These are phyloP conservation scores for Fraxinus floribunda DNA, from an alignment of 305 asterid genomes.

Conservation along the genomic window DNA sequence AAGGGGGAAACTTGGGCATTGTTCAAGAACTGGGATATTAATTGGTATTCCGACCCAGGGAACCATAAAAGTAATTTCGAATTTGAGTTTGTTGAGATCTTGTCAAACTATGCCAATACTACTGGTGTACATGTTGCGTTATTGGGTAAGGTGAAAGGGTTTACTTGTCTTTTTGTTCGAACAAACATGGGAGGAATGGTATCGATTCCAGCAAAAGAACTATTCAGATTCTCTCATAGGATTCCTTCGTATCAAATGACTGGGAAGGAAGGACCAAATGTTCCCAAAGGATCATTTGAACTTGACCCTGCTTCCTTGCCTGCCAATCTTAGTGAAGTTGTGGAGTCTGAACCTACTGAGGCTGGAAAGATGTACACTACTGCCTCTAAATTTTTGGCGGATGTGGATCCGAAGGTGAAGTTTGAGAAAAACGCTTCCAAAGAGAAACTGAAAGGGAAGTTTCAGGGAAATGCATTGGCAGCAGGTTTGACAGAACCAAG, in stretches of 20 bases:
- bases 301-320: constrained; percentile 21
- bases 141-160: constrained; percentile 12
- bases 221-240: constrained; percentile 22
- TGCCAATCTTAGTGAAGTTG: background rate
- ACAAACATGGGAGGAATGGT: background rate
- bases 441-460: constrained; percentile 10
- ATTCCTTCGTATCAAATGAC: constrained; percentile 15
- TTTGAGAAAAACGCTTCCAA: background rate
- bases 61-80: background rate
- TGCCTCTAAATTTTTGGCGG: background rate
- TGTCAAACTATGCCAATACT: constrained; percentile 7
- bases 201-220: constrained; percentile 3
- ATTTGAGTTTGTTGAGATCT: constrained; percentile 12
- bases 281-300: constrained; percentile 19
- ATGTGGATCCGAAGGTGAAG: background rate
- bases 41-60: background rate
- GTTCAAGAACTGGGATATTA: constrained; percentile 18
- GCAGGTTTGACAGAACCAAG: constrained; percentile 4
- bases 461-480: background rate
- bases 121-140: background rate
- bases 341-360: background rate
- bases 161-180: constrained; percentile 1
- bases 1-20: constrained; percentile 19
- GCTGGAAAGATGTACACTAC: background rate
- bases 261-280: constrained; percentile 13